A percentile compares a stretch with the other conserved stretches of the same genome.
Evolutionary conservation across 305 asterid species (phyloP).

Genomic region (Euphrasia arctica): DNA sequence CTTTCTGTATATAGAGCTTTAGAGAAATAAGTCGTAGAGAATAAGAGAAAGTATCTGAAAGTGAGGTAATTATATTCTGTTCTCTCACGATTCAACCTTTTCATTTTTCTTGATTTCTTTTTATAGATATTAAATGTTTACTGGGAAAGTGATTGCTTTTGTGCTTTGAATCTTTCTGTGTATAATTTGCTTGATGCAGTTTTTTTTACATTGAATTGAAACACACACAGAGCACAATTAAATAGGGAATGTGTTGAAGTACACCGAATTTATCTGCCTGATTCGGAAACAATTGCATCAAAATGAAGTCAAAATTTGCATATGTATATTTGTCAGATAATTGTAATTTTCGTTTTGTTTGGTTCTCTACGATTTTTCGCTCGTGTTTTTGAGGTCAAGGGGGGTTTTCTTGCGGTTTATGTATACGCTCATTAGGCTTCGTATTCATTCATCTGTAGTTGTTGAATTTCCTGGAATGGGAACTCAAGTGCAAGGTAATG

Average conservation of each 20-base stretch:
- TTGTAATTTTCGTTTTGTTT: not conserved
- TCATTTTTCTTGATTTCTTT: conserved; percentile 16
- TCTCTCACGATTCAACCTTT: conserved; percentile 10
- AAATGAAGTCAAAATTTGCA: too few relatives aligned
- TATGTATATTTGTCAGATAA: not conserved
- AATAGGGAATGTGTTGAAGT: not conserved
- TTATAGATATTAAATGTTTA: not conserved
- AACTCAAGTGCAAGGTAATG: conserved; percentile 43
- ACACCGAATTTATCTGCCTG: not conserved
- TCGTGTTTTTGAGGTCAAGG: not conserved
- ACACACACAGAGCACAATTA: not conserved
- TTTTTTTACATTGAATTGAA: conserved; percentile 3
- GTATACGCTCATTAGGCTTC: not conserved
- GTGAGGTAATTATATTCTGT: conserved; percentile 30
- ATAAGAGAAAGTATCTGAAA: conserved; percentile 29
- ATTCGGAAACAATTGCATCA: not conserved
- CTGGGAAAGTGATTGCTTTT: conserved; percentile 5
- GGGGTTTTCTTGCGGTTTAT: not conserved
- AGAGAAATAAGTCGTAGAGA: conserved; percentile 18
- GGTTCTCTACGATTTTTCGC: too few relatives aligned
- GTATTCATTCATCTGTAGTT: conserved; percentile 14
- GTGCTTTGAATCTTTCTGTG: conserved; percentile 14
- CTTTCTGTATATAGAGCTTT: conserved; percentile 24
- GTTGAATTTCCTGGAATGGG: conserved; percentile 49
- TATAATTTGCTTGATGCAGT: conserved; percentile 7